Conservation (phyloP, 306 rosid genomes). For the Castanospermum australe region DNA sequence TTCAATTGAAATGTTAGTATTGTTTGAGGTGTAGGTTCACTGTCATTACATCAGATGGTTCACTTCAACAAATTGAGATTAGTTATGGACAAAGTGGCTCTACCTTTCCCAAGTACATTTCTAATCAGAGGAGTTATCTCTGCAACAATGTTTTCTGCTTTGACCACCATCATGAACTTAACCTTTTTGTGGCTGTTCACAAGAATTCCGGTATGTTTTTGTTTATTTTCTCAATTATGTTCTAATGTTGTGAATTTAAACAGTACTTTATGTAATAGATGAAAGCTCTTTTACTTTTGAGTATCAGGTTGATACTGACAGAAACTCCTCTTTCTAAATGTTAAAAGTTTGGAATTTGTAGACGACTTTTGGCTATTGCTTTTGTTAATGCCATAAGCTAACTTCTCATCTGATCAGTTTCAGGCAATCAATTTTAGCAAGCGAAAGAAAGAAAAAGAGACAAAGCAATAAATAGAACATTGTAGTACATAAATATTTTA, state of each 20-base stretch:
- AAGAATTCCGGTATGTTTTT: slow-evolving; percentile 49
- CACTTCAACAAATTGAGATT: slow-evolving; percentile 71
- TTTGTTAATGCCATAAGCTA: slow-evolving; percentile 4
- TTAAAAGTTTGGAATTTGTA: slow-evolving; percentile 17
- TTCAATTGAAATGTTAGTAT: slow-evolving; percentile 30
- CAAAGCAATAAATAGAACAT: not conserved
- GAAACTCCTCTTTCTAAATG: not conserved
- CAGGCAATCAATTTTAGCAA: not conserved
- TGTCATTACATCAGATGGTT: slow-evolving; percentile 75
- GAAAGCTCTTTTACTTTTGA: slow-evolving; percentile 9
- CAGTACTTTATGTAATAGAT: not conserved
- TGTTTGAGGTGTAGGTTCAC: slow-evolving; percentile 77
- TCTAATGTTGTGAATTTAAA: slow-evolving; percentile 14
- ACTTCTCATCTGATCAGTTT: not conserved
- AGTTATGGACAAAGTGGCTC: slow-evolving; percentile 61
- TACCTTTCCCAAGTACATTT: slow-evolving; percentile 47
- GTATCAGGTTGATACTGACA: not conserved
- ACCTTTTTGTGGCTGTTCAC: slow-evolving; percentile 61
- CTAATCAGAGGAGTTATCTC: slow-evolving; percentile 38
- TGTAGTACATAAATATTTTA: slow-evolving; percentile 4
- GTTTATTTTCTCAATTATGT: slow-evolving; percentile 22
- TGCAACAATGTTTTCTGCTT: slow-evolving; percentile 51
- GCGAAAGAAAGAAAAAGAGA: not conserved
- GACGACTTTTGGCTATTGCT: slow-evolving; percentile 20
- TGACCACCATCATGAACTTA: slow-evolving; percentile 61